A percentile compares a stretch with the other conserved stretches of the same genome.
These are phyloP conservation scores for Mortierella sp. DNA, from an alignment of 371 early-diverging fungal genomes.

Conservation along the genomic window DNA sequence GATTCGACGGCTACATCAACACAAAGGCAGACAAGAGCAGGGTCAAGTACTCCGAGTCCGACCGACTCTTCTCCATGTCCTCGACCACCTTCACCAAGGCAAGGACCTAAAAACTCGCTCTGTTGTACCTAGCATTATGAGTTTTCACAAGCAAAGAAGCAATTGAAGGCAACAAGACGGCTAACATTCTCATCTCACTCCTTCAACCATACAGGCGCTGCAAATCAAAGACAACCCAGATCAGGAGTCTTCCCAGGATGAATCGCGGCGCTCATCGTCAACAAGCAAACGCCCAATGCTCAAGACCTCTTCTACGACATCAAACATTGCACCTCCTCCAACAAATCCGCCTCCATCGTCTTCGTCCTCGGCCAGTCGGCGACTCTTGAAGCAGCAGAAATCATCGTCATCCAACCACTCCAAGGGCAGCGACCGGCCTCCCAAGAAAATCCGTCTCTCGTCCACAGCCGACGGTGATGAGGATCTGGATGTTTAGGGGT, in stretches of 20 bases:
- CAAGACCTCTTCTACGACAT: slow-evolving; percentile 33
- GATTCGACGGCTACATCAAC: slow-evolving; percentile 84
- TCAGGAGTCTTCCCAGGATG: slow-evolving; percentile 72
- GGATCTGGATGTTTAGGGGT: slow-evolving; percentile 44
- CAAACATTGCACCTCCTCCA: slow-evolving; percentile 25
- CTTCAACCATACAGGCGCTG: slow-evolving; percentile 59
- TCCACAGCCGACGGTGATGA: slow-evolving; percentile 53
- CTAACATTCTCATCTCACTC: background rate
- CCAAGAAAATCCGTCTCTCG: slow-evolving; percentile 51
- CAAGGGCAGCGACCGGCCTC: slow-evolving; percentile 37
- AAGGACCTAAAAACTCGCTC: slow-evolving; percentile 1
- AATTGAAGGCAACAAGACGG: background rate
- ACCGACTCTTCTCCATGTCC: slow-evolving; percentile 74
- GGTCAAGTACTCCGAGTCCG: slow-evolving; percentile 71
- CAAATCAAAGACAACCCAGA: slow-evolving; percentile 69
- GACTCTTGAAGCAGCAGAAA: slow-evolving; percentile 50
- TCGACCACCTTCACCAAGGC: slow-evolving; percentile 78
- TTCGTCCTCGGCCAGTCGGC: slow-evolving; percentile 38
- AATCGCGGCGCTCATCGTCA: slow-evolving; percentile 41
- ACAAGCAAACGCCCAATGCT: slow-evolving; percentile 42
- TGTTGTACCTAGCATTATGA: background rate
- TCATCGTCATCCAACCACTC: slow-evolving; percentile 23
- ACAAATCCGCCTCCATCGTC: slow-evolving; percentile 7
- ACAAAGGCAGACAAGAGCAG: slow-evolving; percentile 68
- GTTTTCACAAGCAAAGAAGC: background rate